Evolutionary conservation across 805 yeast genomes (phyloP), one percentile per base, ranked within the genome.

Genomic region (Saccharomyces mikatae): DNA sequence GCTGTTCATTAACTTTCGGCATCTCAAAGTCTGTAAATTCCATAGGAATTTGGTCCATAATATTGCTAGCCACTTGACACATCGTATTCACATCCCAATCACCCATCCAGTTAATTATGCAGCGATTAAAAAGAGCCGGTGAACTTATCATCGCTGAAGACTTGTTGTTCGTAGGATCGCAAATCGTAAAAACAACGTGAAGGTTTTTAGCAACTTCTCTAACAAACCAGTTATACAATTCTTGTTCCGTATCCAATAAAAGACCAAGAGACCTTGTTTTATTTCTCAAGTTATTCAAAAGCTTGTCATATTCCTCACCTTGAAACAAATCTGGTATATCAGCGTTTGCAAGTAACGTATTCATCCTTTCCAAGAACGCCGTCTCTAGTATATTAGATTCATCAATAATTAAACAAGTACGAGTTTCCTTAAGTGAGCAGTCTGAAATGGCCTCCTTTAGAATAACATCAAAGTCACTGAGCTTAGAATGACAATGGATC

Each of bases 101-200:
- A 4, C 96, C 96, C 85, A 89, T 82, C 90, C 92, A 88, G 63
- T 85, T 81, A 41, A 92, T 70, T 1, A 89, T 95, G 74, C 97
- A 91, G 63, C 98, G 74, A 63, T 91, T 91, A 70, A 89, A 84
- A 32, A 91, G 71, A 0, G 97, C 97, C 0, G 97, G 96, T 0
- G 97, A 91, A 0, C 89, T 75, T 1, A 85, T 75, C 13, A 84
- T 75, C 21, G 77, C 79, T 0, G 83, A 74, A 8, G 66, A 59
- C 6, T 53, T 46, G 1, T 55, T 44, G 1, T 62, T 58, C 14
- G 75, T 69, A 0, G 82, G 79, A 29, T 84, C 83, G 54, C 81
- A 79, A 58, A 89, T 77, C 0, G 90, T 87, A 64, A 92, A 89
- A 0, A 89, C 80, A 27, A 90, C 91, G 67, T 92, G 98, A 21